Base-by-base conservation (phyloP, 768 basidiomycete species). In the Rhodotorula paludigena region DNA sequence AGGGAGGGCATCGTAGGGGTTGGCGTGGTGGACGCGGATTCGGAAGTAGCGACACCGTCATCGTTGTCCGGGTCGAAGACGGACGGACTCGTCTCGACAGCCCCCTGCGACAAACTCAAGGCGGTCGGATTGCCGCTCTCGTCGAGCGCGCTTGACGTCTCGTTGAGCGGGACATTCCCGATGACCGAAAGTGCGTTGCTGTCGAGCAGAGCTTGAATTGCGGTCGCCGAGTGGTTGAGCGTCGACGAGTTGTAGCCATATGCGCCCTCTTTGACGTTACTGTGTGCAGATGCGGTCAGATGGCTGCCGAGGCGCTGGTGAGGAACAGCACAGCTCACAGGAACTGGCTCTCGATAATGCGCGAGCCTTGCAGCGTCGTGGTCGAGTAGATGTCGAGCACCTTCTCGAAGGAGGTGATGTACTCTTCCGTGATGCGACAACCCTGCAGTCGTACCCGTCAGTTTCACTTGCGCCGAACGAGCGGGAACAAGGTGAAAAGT, bases 301-400 rank as follows among this genome's bases (percentile, higher is more conserved):
- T n/a, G n/a, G n/a, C n/a, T n/a, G n/a, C 21, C 14, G 44, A 14
- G 7, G 18, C 48, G 48, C n/a, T 21, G 28, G 38, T 52, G 0
- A 56, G 33, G 11, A 11, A 47, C 45, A 47, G 45, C 8, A 10
- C 44, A 20, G 33, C 68, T 48, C 33, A 74, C 73, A 35, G 38
- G 55, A 73, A 72, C 56, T 73, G 71, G 42, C 32, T 45, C 57
- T 73, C 63, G 57, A 78, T 80, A 68, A 68, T 83, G 78, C 80
- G 80, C 21, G 89, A 85, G 53, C 84, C 82, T 33, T 82, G 81
- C 38, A 81, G 77, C n/a, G 83, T 82, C 63, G 85, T 85, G 0
- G 89, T 88, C 4, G 89, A 84, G 77, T 86, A 90, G 58, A 92
- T 83, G 75, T 90, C 87, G 78, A 91, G 82, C 49, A 85, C 82